These are phyloP conservation scores for Verticillium isaacii DNA, from an alignment of 2,329 filamentous ascomycete genomes.

Conservation along the genomic window DNA sequence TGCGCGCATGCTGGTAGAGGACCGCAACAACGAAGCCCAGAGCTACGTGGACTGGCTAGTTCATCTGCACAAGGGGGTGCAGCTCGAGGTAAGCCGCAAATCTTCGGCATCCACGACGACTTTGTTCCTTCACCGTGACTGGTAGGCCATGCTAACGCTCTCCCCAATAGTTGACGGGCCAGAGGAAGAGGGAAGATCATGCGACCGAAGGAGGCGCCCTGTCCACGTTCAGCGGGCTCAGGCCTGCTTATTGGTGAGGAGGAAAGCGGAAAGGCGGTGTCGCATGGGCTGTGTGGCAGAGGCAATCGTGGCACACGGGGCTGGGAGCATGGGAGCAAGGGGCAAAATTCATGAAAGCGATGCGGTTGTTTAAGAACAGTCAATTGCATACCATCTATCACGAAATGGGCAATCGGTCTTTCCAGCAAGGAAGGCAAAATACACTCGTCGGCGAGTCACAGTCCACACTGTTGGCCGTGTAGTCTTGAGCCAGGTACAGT, in stretches of 20 bases:
- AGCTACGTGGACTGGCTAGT: constrained; percentile 99
- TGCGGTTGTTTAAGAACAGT: neutral
- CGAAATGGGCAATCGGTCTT: neutral
- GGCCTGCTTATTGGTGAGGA: constrained; percentile 56
- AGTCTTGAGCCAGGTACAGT: no score
- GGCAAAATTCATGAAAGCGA: neutral
- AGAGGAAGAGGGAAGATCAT: constrained; percentile 64
- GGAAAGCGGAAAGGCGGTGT: neutral
- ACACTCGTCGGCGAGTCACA: no score
- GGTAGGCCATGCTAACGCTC: constrained; percentile 5
- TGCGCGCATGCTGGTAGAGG: constrained; percentile 83
- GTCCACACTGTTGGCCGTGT: no score
- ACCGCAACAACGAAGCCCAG: constrained; percentile 95
- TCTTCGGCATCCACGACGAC: neutral
- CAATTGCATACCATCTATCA: neutral
- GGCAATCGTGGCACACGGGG: neutral
- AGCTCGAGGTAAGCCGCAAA: constrained; percentile 66
- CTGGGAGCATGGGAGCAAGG: neutral
- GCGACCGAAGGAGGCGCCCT: constrained; percentile 41
- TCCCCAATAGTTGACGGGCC: constrained; percentile 54
- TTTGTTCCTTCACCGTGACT: neutral
- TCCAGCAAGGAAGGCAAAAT: no score
- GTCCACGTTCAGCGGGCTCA: constrained; percentile 53
- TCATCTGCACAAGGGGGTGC: constrained; percentile 87
- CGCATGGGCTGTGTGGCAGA: neutral